Conservation (phyloP, 768 basidiomycete genomes). For the Hebeloma cylindrosporum region DNA sequence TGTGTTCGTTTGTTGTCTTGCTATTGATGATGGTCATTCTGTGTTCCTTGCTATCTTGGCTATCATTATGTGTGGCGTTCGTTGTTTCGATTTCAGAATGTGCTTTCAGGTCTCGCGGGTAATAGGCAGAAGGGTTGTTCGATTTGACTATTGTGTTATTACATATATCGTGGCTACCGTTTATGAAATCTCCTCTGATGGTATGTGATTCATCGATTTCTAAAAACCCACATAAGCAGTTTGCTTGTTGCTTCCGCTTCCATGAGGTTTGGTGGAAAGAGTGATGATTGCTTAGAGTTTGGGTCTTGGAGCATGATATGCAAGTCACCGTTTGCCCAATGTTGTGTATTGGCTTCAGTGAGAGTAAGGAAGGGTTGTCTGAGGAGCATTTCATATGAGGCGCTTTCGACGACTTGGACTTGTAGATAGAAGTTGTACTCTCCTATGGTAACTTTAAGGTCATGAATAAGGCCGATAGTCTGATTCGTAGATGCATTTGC, state of each 20-base stretch:
- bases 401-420: slow-evolving; percentile 20
- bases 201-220: too few species aligned
- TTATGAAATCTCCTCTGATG: too few species aligned
- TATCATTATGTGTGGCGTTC: too few species aligned
- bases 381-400: slow-evolving; percentile 19
- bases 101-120: too few species aligned
- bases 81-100: too few species aligned
- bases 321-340: slow-evolving; percentile 3
- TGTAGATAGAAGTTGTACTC: slow-evolving; percentile 16
- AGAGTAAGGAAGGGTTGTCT: slow-evolving; percentile 14
- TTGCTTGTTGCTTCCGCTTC: slow-evolving; percentile 28
- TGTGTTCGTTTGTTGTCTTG: too few species aligned
- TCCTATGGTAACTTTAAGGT: slow-evolving; percentile 15
- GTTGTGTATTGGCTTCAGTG: not conserved
- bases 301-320: slow-evolving; percentile 7
- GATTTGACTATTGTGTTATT: too few species aligned
- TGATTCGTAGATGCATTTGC: slow-evolving; percentile 5
- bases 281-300: too few species aligned
- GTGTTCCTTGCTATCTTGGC: too few species aligned
- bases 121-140: too few species aligned
- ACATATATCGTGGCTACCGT: too few species aligned
- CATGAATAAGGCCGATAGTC: slow-evolving; percentile 11
- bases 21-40: too few species aligned
- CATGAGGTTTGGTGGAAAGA: slow-evolving; percentile 33
- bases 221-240: slow-evolving; percentile 30